Evolutionary conservation across 2,329 filamentous ascomycete genomes (phyloP).

Genomic region (Fusarium concolor): DNA sequence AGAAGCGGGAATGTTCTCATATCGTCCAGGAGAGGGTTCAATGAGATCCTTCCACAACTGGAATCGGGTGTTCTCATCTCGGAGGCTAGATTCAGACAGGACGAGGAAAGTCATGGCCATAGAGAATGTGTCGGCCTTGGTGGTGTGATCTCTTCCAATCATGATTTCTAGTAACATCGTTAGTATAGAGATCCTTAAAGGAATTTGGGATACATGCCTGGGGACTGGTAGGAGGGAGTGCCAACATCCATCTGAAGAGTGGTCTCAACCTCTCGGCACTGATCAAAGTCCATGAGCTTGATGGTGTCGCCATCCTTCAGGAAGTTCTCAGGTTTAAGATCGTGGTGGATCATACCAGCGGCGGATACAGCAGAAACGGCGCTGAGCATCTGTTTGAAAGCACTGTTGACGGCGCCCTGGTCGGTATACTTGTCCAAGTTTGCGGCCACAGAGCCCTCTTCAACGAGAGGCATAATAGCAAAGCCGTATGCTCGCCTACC

Average conservation of each 20-base stretch:
- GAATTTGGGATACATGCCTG: neutral
- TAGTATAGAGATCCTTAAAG: rapidly evolving
- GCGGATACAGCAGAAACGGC: slow-evolving; percentile 15
- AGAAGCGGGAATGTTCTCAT: neutral
- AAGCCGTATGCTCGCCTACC: neutral
- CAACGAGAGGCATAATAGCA: slow-evolving; percentile 14
- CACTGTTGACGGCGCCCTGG: neutral
- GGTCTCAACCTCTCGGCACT: neutral
- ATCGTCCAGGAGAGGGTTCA: neutral
- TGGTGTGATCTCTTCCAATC: slow-evolving; percentile 1
- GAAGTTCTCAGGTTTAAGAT: slow-evolving; percentile 28
- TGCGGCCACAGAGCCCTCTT: slow-evolving; percentile 9
- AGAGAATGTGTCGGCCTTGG: slow-evolving; percentile 11
- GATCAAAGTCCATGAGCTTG: slow-evolving; percentile 31
- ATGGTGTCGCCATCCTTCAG: slow-evolving; percentile 21
- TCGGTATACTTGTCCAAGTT: slow-evolving; percentile 10
- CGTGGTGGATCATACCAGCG: slow-evolving; percentile 16
- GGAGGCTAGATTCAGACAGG: slow-evolving; percentile 9
- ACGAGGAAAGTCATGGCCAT: slow-evolving; percentile 11
- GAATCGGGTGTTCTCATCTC: slow-evolving; percentile 1
- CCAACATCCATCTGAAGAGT: slow-evolving; percentile 13
- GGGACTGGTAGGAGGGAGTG: slow-evolving; percentile 16
- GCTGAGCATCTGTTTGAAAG: slow-evolving; percentile 25
- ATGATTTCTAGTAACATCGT: slow-evolving; percentile 10
- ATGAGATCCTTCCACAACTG: slow-evolving; percentile 26